These are phyloP conservation scores for Phialophora verrucosa DNA, from an alignment of 2,329 filamentous ascomycete species.

Conservation along the genomic window DNA sequence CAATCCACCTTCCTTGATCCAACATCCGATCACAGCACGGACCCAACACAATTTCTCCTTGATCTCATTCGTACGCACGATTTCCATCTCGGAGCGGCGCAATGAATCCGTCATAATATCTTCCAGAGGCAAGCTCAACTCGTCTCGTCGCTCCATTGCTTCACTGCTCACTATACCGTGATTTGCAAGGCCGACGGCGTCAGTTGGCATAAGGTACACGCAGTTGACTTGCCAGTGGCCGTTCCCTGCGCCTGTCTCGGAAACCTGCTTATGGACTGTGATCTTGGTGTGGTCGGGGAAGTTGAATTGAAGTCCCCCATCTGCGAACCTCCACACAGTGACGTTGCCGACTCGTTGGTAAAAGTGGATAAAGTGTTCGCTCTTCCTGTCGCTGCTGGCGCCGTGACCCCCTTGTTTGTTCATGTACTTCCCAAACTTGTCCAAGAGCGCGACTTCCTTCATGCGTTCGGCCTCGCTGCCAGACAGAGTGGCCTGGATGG, in stretches of 20 bases:
- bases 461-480: constrained; percentile 54
- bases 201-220: constrained; percentile 55
- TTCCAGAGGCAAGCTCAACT: constrained; percentile 39
- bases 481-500: constrained; percentile 38
- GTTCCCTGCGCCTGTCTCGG: constrained; percentile 25
- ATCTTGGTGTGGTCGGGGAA: constrained; percentile 60
- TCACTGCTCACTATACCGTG: constrained; percentile 50
- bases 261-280: constrained; percentile 47
- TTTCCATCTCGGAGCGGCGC: constrained; percentile 47
- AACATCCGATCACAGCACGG: constrained; percentile 47
- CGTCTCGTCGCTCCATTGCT: constrained; percentile 44
- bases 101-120: constrained; percentile 38
- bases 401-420: constrained; percentile 53
- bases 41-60: constrained; percentile 53
- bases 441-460: constrained; percentile 55
- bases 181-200: constrained; percentile 51
- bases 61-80: constrained; percentile 54
- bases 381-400: constrained; percentile 42
- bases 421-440: constrained; percentile 60
- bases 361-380: constrained; percentile 55
- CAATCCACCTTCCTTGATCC: constrained; percentile 43
- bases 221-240: constrained; percentile 49
- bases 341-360: constrained; percentile 59
- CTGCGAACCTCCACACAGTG: constrained; percentile 59
- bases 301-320: constrained; percentile 59